phyloP scores from a whole-genome alignment of 192 early-diverging fungal genomes.

The Coemansia sp. region DNA sequence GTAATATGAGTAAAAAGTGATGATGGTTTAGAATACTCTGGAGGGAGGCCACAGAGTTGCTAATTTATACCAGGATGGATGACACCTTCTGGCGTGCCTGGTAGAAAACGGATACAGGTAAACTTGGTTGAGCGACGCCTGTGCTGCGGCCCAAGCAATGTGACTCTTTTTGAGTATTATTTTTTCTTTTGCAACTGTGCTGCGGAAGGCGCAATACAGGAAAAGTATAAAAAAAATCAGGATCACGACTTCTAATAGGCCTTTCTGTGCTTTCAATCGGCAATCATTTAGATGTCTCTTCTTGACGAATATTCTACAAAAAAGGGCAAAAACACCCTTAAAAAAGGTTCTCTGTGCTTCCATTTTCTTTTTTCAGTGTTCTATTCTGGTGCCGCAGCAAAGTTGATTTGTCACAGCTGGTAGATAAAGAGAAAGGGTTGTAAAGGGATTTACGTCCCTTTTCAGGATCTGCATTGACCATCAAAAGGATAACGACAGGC shows the following conservation, averaged over 20 bases:
- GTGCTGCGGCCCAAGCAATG: slow-evolving; percentile 4
- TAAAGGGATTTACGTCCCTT: not conserved
- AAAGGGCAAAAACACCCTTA: not conserved
- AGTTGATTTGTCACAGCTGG: not conserved
- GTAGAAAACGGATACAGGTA: not conserved
- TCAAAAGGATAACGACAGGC: not conserved
- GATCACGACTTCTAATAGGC: not conserved
- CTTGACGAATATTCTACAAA: not conserved
- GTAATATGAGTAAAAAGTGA: not conserved
- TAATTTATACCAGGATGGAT: not conserved
- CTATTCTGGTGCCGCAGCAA: not conserved
- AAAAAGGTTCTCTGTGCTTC: not conserved
- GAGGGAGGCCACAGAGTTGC: not conserved
- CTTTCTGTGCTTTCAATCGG: slow-evolving; percentile 1
- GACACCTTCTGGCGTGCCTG: not conserved
- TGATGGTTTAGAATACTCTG: not conserved
- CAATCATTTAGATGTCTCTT: not conserved
- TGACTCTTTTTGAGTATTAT: not conserved
- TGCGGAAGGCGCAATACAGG: not conserved
- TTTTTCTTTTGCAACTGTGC: not conserved
- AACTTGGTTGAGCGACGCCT: not conserved
- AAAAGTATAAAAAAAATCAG: not conserved
- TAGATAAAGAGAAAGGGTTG: not conserved
- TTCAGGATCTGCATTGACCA: slow-evolving; percentile 6
- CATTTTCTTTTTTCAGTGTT: not conserved